These are phyloP conservation scores for Tolypocladium nubicola DNA, from an alignment of 2,329 filamentous ascomycete genomes.

Conservation along the genomic window DNA sequence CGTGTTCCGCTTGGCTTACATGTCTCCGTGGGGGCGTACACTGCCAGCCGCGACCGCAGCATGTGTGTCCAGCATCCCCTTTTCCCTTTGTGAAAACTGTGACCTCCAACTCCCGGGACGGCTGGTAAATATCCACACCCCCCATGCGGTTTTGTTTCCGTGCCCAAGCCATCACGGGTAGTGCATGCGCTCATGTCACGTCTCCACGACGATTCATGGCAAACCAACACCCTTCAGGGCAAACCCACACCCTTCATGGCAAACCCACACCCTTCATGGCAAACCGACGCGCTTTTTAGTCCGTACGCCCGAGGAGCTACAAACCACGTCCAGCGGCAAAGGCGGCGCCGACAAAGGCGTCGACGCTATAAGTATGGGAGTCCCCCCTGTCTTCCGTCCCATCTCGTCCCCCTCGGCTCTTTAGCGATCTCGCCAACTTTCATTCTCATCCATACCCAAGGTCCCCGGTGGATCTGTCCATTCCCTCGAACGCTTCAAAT, in stretches of 20 bases:
- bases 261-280: not conserved
- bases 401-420: not conserved
- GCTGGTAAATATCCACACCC: not conserved
- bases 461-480: constrained; percentile 1
- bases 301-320: not conserved
- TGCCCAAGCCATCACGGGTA: not conserved
- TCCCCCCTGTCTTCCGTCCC: not conserved
- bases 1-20: not conserved
- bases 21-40: not conserved
- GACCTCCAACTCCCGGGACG: not conserved
- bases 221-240: not conserved
- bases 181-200: not conserved
- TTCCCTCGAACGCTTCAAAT: not conserved
- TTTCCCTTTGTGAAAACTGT: not conserved
- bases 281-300: not conserved
- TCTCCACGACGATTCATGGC: not conserved
- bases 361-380: not conserved
- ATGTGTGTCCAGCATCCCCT: not conserved
- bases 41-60: not conserved
- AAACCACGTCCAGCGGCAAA: not conserved
- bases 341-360: not conserved
- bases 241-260: not conserved
- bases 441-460: not conserved
- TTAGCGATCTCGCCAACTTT: not conserved
- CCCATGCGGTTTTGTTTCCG: not conserved